phyloP scores from a whole-genome alignment of 495 filamentous ascomycete genomes.

The Aspergillus homomorphus region DNA sequence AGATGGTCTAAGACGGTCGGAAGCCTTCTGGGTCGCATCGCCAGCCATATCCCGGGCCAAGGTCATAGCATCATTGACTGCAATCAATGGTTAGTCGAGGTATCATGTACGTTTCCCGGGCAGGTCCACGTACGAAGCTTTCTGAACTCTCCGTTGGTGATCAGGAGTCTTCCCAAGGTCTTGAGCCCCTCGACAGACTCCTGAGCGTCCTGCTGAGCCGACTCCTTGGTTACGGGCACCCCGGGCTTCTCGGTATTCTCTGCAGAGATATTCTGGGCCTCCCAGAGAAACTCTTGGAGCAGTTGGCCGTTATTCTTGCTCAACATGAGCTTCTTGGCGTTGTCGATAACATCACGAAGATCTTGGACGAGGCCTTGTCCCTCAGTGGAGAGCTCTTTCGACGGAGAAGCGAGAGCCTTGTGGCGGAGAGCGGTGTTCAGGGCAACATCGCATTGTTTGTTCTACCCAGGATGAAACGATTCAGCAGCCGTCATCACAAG shows the following conservation, averaged over 20 bases:
- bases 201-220: constrained; percentile 75
- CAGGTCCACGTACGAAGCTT: constrained; percentile 70
- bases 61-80: constrained; percentile 82
- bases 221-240: constrained; percentile 68
- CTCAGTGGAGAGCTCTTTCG: constrained; percentile 75
- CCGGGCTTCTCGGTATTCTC: constrained; percentile 56
- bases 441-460: constrained; percentile 93
- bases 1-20: constrained; percentile 69
- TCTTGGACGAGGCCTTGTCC: constrained; percentile 75
- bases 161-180: constrained; percentile 81
- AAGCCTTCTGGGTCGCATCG: constrained; percentile 83
- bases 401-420: constrained; percentile 64
- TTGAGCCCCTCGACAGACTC: constrained; percentile 81
- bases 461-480: constrained; percentile 37
- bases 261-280: constrained; percentile 69
- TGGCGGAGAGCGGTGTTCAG: constrained; percentile 78
- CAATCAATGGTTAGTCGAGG: constrained; percentile 24
- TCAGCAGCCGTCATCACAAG: constrained; percentile 11
- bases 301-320: constrained; percentile 95
- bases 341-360: constrained; percentile 75
- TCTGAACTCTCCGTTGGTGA: constrained; percentile 95
- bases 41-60: constrained; percentile 86
- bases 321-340: constrained; percentile 84
- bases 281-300: constrained; percentile 95
- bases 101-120: not conserved